These are phyloP conservation scores for Candida krabiensis DNA, from an alignment of 805 yeast genomes.

Conservation along the genomic window DNA sequence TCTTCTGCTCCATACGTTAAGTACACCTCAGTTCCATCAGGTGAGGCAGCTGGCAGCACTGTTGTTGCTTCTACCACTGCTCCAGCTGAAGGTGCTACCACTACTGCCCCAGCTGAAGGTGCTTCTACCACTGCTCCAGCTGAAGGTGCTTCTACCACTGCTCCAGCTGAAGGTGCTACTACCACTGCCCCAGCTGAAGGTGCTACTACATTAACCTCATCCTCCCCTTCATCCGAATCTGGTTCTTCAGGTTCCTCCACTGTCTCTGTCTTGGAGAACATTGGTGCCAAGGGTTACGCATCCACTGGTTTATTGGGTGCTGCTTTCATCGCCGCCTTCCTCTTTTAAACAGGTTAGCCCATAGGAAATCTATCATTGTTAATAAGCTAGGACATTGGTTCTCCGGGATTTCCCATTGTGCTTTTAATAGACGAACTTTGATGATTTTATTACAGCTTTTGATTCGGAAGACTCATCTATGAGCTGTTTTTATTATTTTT, in stretches of 20 bases:
- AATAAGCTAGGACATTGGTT: constrained; percentile 1
- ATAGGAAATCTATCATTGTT: constrained; percentile 4
- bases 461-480: not conserved
- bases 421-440: not conserved
- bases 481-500: constrained; percentile 3
- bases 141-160: constrained; percentile 7
- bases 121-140: constrained; percentile 5
- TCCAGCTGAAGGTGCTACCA: constrained; percentile 5
- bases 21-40: constrained; percentile 1
- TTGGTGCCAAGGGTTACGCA: constrained; percentile 23
- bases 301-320: constrained; percentile 27
- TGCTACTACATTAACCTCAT: constrained; percentile 4
- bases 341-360: constrained; percentile 15
- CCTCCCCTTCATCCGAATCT: constrained; percentile 6
- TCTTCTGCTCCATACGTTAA: constrained; percentile 5
- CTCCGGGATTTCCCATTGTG: constrained; percentile 8
- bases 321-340: constrained; percentile 24
- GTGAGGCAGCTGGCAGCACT: too few relatives aligned
- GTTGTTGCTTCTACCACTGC: constrained; percentile 5
- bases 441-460: constrained; percentile 3
- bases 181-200: constrained; percentile 7
- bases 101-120: constrained; percentile 8
- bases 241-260: constrained; percentile 15
- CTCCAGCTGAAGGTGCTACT: constrained; percentile 4
- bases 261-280: constrained; percentile 21